Evolutionary conservation across 2,329 filamentous ascomycete genomes (phyloP), one percentile per base, ranked within the genome.

Genomic region (Colletotrichum graminicola): DNA sequence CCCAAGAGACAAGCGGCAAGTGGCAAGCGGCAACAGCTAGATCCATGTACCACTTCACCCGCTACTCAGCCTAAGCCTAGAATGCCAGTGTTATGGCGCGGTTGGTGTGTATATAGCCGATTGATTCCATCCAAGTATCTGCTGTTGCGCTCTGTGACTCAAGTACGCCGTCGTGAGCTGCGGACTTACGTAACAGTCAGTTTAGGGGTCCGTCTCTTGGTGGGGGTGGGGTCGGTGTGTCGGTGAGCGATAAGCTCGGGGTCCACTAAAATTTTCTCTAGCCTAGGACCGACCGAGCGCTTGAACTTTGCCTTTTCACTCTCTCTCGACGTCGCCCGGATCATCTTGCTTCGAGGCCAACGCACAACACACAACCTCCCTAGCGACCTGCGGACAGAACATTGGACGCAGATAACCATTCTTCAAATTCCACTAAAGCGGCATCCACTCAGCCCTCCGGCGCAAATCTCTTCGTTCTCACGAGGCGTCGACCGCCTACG

Each of bases 171-270:
- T 5, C 12, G 12, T 41, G 14, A 41, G 39, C 4, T 1, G 39
- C 5, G 14, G 4, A 14, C 39, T 41, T 41, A 41, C 14, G 3
- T 41, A 18, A 41, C 39, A 41, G 12, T 2, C 39, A 16, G 39
- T 41, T 41, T 41, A 11, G 39, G 14, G 29, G 29, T 29, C 29
- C 29, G 14, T 18, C 39, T 5, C 14, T 5, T 41, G 39, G 39
- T 41, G 39, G 39, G 39, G 39, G 39, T 41, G 75, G 75, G 5
- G n/a, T 57, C 52, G 62, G 59, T 62, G 45, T 51, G 8, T 14
- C 59, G 59, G 59, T 62, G 59, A 62, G n/a, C 59, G 59, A 62
- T 62, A 62, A 62, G 59, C 59, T 21, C 6, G 12, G 32, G 43
- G 39, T 12, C 59, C 59, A 62, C 59, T 62, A 43, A 62, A 62